Evolutionary conservation across 371 early-diverging fungal species (phyloP), one percentile per base, ranked within the genome.

Genomic region (Actinomucor elegans): DNA sequence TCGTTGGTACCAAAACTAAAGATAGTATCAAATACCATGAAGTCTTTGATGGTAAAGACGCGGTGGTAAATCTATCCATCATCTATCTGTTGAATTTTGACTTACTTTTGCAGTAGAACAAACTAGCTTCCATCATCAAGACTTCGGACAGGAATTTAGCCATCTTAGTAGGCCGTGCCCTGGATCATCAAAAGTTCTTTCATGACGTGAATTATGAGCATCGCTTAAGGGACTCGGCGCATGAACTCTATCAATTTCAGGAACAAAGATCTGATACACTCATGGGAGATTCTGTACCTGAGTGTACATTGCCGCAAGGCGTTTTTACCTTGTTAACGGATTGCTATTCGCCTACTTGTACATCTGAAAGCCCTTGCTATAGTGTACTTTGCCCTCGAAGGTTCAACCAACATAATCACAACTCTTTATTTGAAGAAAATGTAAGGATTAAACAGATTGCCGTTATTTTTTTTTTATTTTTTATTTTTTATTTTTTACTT

Each of bases 151-250:
- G 94, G 43, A 91, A 93, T 51, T 61, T 93, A 43, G 91, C 93
- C 0, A 63, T 94, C 6, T 74, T 90, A 5, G 68, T 92, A 8
- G 94, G 94, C 5, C 79, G 94, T 7, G 85, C 92, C 4, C 59
- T 96, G 52, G 91, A 90, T 64, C 73, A 86, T 9, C 94, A 94
- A 61, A 80, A 74, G 31, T 83, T 93, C 38, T 90, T 94, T 64
- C 89, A 92, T 56, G 93, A 94, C 63, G 92, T 93, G 4, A 86
- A 83, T 12, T 92, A 87, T 60, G 84, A 83, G 42, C 86, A 84
- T 62, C 75, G 83, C 1, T 75, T 94, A 49, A 80, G 88, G n/a
- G 94, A 94, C 59, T 84, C 80, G 31, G 55, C 79, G 6, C 67
- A 79, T 47, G 94, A 93, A 58, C 59, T 96, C 2, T 96, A 92